These are phyloP conservation scores for Ustilago bromivora DNA, from an alignment of 1,284 basidiomycete genomes.

Conservation along the genomic window DNA sequence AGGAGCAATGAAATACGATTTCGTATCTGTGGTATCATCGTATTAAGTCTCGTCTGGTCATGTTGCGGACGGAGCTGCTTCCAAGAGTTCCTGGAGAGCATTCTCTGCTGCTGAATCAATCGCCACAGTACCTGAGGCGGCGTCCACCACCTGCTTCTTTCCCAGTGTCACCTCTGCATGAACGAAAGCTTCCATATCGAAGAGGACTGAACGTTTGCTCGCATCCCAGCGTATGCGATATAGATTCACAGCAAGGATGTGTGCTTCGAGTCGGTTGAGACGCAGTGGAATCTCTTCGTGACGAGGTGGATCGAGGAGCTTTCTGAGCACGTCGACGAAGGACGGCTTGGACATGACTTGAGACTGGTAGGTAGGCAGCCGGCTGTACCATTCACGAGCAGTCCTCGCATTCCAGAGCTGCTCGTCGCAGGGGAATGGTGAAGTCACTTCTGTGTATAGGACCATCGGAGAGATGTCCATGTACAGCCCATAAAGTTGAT, in stretches of 20 bases:
- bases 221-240: conserved; percentile 33
- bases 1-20: not conserved
- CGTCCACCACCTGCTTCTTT: conserved; percentile 8
- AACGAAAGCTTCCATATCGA: conserved; percentile 13
- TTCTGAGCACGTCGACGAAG: conserved; percentile 13
- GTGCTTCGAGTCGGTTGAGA: conserved; percentile 23
- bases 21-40: not conserved
- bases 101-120: conserved; percentile 13
- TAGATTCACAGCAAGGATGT: conserved; percentile 25
- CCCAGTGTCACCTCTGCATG: conserved; percentile 13
- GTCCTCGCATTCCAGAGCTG: conserved; percentile 22
- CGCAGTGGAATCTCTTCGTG: conserved; percentile 17
- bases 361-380: conserved; percentile 1
- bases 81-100: conserved; percentile 7
- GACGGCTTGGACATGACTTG: conserved; percentile 2
- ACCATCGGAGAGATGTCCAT: conserved; percentile 31
- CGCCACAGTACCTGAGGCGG: conserved; percentile 13
- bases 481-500: conserved; percentile 22
- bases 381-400: conserved; percentile 14
- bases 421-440: conserved; percentile 21
- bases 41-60: not conserved
- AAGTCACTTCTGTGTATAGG: conserved; percentile 15
- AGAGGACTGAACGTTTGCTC: conserved; percentile 12
- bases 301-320: conserved; percentile 18
- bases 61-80: conserved; percentile 7